Evolutionary conservation across 2,329 filamentous ascomycete species (phyloP), one percentile per base, ranked within the genome.

Genomic region (Hypoxylon sp.): DNA sequence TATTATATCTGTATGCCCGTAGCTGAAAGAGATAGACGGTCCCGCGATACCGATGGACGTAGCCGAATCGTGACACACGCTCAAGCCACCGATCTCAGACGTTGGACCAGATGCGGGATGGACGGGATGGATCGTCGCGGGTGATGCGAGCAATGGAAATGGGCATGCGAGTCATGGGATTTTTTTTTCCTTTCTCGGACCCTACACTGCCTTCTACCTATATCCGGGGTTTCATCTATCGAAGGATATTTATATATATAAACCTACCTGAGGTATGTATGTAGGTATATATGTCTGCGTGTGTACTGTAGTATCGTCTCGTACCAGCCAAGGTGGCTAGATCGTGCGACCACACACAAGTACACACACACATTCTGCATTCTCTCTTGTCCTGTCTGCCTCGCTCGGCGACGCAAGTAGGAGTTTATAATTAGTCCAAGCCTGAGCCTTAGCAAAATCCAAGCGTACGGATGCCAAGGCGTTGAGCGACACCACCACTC

Each of bases 61-160:
- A 58, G 58, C 58, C 60, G 54, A 55, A 49, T 35, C 47, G 58
- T 62, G 52, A 54, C 58, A 55, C 61, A 61, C 42, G 41, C 52
- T 33, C 57, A 53, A 60, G 57, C 56, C 53, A 60, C 58, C 53
- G 61, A 62, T 62, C 58, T 57, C 49, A 56, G 55, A 57, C 61
- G 55, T 62, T 56, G 58, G 55, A 62, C 61, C 48, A 64, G 52
- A 64, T 64, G 58, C 58, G 61, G 58, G 55, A 59, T 55, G 42
- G 18, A 52, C 61, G 61, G 61, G 52, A 62, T 59, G 52, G 48
- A 62, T 56, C 41, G 55, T 37, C 23, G 26, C 20, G 11, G 24
- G 43, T 47, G 48, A 24, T 51, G 58, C 35, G 31, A 60, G 48
- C 33, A 43, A n/a, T n/a, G n/a, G n/a, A n/a, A n/a, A n/a, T 61